Evolutionary conservation across 352 stramenopile species (phyloP).

Genomic region (Phytophthora lateralis): DNA sequence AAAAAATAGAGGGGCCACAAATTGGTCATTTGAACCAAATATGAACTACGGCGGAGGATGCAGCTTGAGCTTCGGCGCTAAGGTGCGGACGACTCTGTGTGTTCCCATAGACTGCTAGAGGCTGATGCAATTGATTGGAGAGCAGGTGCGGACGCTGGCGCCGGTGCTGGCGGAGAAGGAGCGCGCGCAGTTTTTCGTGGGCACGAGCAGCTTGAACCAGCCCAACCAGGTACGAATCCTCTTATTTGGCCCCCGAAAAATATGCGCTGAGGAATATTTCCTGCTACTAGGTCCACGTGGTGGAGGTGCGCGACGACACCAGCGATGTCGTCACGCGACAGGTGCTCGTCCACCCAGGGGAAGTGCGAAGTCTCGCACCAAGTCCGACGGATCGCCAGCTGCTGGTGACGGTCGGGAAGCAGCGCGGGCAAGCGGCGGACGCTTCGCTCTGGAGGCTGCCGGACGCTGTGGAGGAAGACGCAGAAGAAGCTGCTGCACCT

Average conservation of each 20-base stretch:
- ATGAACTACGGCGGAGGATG: constrained; percentile 43
- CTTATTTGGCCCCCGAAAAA: not conserved
- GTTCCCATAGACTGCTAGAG: not conserved
- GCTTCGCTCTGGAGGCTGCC: constrained; percentile 63
- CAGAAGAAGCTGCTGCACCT: constrained; percentile 1
- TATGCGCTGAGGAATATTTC: constrained; percentile 15
- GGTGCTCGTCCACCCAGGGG: constrained; percentile 49
- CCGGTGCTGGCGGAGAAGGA: constrained; percentile 70
- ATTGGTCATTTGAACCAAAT: not conserved
- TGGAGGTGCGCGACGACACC: constrained; percentile 55
- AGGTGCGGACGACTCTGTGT: constrained; percentile 20
- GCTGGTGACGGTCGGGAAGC: constrained; percentile 62
- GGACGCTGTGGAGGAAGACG: constrained; percentile 18
- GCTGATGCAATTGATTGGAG: not conserved
- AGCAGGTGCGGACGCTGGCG: constrained; percentile 70
- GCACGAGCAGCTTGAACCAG: constrained; percentile 66
- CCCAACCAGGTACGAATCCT: constrained; percentile 59
- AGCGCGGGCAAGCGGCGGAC: constrained; percentile 33
- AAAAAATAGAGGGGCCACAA: not conserved
- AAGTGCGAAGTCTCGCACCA: constrained; percentile 57
- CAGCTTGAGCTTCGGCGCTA: constrained; percentile 51
- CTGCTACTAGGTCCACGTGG: constrained; percentile 50
- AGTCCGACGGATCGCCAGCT: constrained; percentile 56
- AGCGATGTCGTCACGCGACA: constrained; percentile 47
- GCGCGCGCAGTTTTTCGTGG: constrained; percentile 66